These are phyloP conservation scores for Metrosideros polymorpha DNA, from an alignment of 441 rosid species.

Conservation along the genomic window DNA sequence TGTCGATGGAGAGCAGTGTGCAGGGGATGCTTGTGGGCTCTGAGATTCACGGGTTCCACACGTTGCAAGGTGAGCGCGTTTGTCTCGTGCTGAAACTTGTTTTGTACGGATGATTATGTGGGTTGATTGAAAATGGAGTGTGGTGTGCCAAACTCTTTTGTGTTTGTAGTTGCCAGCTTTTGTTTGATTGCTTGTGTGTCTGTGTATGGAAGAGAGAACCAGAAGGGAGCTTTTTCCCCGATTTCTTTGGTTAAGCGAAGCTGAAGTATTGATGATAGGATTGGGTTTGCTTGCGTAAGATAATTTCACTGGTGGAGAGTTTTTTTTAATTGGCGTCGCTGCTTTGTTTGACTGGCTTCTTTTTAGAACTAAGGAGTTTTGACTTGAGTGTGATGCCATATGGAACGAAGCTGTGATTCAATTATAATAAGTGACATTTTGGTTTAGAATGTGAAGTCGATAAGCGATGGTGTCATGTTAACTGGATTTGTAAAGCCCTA, in stretches of 20 bases:
- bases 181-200: not conserved
- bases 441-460: not conserved
- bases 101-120: not conserved
- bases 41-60: slow-evolving; percentile 91
- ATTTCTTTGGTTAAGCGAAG: not conserved
- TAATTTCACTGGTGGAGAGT: not conserved
- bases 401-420: not conserved
- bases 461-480: not conserved
- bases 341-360: not conserved
- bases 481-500: not conserved
- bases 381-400: not conserved
- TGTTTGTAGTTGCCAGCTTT: not conserved
- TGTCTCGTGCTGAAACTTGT: not conserved
- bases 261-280: not conserved
- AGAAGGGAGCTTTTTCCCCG: not conserved
- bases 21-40: slow-evolving; percentile 46
- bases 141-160: not conserved
- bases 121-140: not conserved
- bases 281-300: not conserved
- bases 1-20: slow-evolving; percentile 25
- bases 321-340: not conserved
- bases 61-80: slow-evolving; percentile 41
- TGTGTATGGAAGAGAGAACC: not conserved
- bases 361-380: not conserved
- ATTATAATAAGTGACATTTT: not conserved